A percentile compares a stretch with the other conserved stretches of the same genome.
These are phyloP conservation scores for Leccinum truebloodii DNA, from an alignment of 768 basidiomycete species.

Conservation along the genomic window DNA sequence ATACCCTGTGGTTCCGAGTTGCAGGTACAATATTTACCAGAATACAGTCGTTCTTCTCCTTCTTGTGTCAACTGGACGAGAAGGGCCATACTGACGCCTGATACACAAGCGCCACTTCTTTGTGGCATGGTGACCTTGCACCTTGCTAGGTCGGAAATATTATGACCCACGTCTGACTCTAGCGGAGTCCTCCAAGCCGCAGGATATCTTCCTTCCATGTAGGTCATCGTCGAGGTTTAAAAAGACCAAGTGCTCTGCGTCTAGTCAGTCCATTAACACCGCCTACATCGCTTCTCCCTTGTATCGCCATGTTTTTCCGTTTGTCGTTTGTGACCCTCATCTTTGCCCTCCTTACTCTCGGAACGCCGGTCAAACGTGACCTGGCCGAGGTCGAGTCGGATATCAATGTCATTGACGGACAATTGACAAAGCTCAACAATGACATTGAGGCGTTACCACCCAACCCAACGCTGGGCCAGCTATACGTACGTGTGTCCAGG, in stretches of 20 bases:
- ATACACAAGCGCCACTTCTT: neutral
- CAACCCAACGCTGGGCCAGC: rapidly evolving
- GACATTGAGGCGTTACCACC: neutral
- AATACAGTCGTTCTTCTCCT: neutral
- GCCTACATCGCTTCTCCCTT: neutral
- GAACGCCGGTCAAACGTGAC: constrained; percentile 13
- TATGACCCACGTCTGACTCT: neutral
- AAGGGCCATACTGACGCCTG: neutral
- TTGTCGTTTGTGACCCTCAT: constrained; percentile 11
- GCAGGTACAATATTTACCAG: neutral
- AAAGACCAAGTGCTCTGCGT: neutral
- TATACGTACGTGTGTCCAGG: neutral
- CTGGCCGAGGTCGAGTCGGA: neutral
- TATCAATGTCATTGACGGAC: too few species aligned
- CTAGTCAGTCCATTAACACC: neutral
- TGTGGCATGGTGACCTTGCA: neutral
- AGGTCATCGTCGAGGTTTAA: constrained; percentile 2
- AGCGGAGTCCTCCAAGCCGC: neutral
- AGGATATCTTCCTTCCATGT: neutral
- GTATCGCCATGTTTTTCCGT: constrained; percentile 12
- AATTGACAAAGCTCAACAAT: neutral
- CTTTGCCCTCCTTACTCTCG: constrained; percentile 14
- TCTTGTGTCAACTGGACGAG: neutral
- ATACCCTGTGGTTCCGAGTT: neutral
- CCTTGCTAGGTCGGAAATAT: neutral